Conservation (phyloP, 1,284 basidiomycete genomes). For the Naganishia albida region DNA sequence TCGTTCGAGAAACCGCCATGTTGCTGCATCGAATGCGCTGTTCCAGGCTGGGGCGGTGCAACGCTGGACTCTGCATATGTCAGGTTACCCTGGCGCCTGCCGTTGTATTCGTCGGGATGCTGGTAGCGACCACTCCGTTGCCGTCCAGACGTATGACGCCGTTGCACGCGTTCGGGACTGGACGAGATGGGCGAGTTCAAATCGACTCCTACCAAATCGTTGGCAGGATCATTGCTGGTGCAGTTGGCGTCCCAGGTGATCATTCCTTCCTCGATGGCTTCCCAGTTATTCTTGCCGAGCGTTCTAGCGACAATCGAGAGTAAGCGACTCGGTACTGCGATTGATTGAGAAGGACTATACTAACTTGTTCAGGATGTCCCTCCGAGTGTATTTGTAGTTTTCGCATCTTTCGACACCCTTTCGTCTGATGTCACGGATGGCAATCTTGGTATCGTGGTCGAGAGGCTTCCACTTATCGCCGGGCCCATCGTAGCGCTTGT, state of each 20-base stretch:
- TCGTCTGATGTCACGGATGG: slow-evolving; percentile 48
- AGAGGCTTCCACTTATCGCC: slow-evolving; percentile 46
- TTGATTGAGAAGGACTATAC: slow-evolving; percentile 27
- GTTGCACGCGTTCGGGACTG: slow-evolving; percentile 1
- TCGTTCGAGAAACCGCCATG: slow-evolving; percentile 1
- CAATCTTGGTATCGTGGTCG: slow-evolving; percentile 44
- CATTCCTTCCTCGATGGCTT: slow-evolving; percentile 47
- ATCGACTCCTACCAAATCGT: slow-evolving; percentile 39
- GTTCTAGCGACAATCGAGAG: slow-evolving; percentile 32
- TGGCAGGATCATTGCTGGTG: slow-evolving; percentile 45
- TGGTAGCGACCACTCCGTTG: slow-evolving; percentile 5
- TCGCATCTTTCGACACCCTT: slow-evolving; percentile 54
- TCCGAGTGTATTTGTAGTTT: slow-evolving; percentile 55
- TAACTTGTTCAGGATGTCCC: slow-evolving; percentile 54
- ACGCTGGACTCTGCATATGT: slow-evolving; percentile 16
- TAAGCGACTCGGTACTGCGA: neutral
- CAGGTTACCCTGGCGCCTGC: neutral
- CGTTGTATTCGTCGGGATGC: neutral
- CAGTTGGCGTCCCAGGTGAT: slow-evolving; percentile 45
- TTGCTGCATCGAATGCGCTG: slow-evolving; percentile 15
- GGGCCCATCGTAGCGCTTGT: slow-evolving; percentile 48
- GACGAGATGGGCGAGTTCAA: slow-evolving; percentile 20
- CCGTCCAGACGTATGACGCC: slow-evolving; percentile 11
- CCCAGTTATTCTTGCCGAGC: slow-evolving; percentile 50
- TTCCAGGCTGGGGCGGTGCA: neutral